Conservation (phyloP, 192 early-diverging fungal genomes). For the Mortierella hygrophila region DNA sequence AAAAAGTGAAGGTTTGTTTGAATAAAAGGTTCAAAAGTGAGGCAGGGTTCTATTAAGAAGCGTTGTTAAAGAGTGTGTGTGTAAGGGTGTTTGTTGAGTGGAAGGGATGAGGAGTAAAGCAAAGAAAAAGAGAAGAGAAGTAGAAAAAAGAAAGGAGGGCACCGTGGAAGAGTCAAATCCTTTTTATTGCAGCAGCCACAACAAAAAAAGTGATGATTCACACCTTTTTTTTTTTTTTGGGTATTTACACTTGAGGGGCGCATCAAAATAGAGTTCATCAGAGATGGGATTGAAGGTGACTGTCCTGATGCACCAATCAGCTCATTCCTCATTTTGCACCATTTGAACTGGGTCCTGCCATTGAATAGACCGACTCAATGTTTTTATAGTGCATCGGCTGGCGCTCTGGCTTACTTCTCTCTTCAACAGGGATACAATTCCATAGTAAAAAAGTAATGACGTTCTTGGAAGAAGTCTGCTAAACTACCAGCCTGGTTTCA, state of each 20-base stretch:
- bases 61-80: background rate
- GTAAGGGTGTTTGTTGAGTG: background rate
- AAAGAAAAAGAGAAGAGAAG: background rate
- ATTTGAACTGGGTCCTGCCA: background rate
- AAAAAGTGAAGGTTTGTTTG: background rate
- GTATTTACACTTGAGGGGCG: background rate
- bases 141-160: background rate
- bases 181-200: too few species aligned
- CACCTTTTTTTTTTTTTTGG: background rate
- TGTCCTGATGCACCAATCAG: conserved; percentile 5
- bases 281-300: background rate
- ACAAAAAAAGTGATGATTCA: background rate
- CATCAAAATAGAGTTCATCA: background rate
- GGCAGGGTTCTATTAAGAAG: conserved; percentile 3
- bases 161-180: background rate
- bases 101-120: conserved; percentile 8
- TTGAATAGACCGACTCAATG: background rate
- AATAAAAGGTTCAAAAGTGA: background rate
- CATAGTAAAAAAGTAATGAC: too few species aligned
- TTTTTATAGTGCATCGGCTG: background rate
- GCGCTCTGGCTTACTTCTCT: background rate
- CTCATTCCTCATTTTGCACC: background rate
- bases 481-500: too few species aligned
- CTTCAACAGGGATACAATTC: background rate
- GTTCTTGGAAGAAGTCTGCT: too few species aligned